Conservation (phyloP, 148 eudicot species). For the Suaeda aralocaspica region DNA sequence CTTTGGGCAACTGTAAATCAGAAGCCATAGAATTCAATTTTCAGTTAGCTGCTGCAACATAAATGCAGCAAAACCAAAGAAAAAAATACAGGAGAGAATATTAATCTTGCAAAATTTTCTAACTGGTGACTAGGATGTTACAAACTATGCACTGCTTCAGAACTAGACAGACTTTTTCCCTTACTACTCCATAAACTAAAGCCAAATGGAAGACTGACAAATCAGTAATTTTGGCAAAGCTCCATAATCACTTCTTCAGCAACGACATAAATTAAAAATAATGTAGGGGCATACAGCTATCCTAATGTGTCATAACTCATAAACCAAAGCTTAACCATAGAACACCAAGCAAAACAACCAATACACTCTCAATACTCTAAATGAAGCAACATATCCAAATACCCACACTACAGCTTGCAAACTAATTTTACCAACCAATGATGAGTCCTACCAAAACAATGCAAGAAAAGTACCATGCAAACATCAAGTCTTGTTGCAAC, state of each 20-base stretch:
- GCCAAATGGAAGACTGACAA: not conserved
- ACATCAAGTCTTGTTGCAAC: too few relatives aligned
- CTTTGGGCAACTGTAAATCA: constrained; percentile 62
- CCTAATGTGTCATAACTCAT: too few relatives aligned
- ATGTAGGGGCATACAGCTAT: too few relatives aligned
- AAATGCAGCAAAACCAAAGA: not conserved
- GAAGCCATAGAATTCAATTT: constrained; percentile 1
- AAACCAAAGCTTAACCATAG: not conserved
- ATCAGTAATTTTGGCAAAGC: too few relatives aligned
- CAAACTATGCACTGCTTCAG: not conserved
- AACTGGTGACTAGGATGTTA: not conserved
- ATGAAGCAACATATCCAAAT: too few relatives aligned
- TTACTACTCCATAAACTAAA: not conserved
- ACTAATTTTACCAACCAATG: not conserved
- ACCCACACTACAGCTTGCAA: not conserved
- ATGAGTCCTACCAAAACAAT: not conserved
- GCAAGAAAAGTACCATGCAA: not conserved
- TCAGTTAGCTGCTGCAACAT: not conserved
- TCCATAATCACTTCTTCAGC: too few relatives aligned
- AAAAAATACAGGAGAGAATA: not conserved
- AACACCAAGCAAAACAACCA: not conserved
- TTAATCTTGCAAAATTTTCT: not conserved
- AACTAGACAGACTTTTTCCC: too few relatives aligned
- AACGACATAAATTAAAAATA: too few relatives aligned
- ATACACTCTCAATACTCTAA: not conserved